Percentiles rank a stretch among this genome's conserved stretches.
These are phyloP conservation scores for Fallopia convolvulus DNA, from an alignment of 148 eudicot genomes.

Conservation along the genomic window DNA sequence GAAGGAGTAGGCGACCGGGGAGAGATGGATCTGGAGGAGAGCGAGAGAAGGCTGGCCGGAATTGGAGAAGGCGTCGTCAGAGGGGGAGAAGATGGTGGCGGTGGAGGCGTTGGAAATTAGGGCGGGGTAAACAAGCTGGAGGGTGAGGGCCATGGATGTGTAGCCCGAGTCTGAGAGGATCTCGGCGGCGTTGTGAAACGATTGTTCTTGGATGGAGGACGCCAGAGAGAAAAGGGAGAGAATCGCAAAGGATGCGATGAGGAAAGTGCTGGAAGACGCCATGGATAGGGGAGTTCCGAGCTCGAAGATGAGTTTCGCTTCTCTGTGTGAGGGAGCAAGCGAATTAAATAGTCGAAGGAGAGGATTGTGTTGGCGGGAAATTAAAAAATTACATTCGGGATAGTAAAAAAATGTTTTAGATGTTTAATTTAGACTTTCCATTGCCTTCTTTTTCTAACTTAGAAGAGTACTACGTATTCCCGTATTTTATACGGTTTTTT, in stretches of 20 bases:
- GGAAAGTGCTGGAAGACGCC: constrained; percentile 17
- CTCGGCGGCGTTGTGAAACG: constrained; percentile 40
- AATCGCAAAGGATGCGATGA: constrained; percentile 7
- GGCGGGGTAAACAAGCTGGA: constrained; percentile 35
- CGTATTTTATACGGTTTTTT: no score
- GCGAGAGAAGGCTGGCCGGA: constrained; percentile 53
- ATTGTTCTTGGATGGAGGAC: constrained; percentile 21
- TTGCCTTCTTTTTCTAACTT: no score
- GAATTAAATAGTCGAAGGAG: no score
- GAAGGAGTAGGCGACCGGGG: constrained; percentile 41
- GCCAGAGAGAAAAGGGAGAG: constrained; percentile 15
- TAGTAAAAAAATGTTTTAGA: no score
- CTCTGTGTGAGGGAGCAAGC: no score
- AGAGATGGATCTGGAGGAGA: constrained; percentile 54
- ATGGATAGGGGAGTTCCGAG: constrained; percentile 8
- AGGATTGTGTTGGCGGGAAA: no score
- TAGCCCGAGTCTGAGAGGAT: constrained; percentile 50
- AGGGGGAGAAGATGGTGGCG: constrained; percentile 45
- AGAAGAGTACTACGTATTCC: no score
- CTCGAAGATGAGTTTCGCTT: neutral
- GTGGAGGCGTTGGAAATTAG: constrained; percentile 25
- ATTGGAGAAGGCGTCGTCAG: constrained; percentile 26
- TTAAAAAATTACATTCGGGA: no score
- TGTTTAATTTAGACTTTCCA: no score
- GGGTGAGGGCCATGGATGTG: constrained; percentile 55